Base-by-base conservation (phyloP, 371 early-diverging fungal genomes). In the Lichtheimia ornata region DNA sequence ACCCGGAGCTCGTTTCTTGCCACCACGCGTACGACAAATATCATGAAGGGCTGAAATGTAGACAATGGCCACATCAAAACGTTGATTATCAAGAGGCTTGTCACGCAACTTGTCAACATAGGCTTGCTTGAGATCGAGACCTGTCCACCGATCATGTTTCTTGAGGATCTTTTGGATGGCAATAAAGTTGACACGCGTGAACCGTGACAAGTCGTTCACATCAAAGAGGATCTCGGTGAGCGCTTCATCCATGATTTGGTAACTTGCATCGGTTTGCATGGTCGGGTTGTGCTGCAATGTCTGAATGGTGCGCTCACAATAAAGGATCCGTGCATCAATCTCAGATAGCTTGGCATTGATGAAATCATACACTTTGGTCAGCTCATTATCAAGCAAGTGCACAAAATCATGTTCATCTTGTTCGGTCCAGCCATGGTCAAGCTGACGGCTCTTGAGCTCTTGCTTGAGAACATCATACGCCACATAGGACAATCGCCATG, bases 131-230 rank as follows among this genome's bases (percentile, higher is more conserved):
- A 77, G 47, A 41, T 73, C 53, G 9, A 71, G 56, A 13, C 72
- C 72, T n/a, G 77, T 77, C 72, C 74, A 73, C 22, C 93, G 93
- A 74, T 98, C 98, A 72, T 97, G 97, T 78, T 97, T 97, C 74
- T 96, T 97, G 65, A 98, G 81, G 56, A 97, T 92, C 82, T 96
- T 98, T 68, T 96, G 86, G 65, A 98, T 96, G 24, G 95, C 99
- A 9, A 92, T 86, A 70, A 91, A 95, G 79, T 99, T 99, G 61
- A 96, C 80, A 20, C 97, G 86, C 15, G 95, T 91, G 76, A 93
- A 99, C 73, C 91, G 91, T 20, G 95, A 89, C 51, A 97, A 87
- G 72, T 95, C 93, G 64, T 90, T 92, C 56, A 95, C 90, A 67
- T 97, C 97, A 62, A 82, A 84, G 30, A 94, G 88, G 55, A 96